Evolutionary conservation across 345 rosid species (phyloP), one percentile per base, ranked within the genome.

Genomic region (Bruguiera sexangula): DNA sequence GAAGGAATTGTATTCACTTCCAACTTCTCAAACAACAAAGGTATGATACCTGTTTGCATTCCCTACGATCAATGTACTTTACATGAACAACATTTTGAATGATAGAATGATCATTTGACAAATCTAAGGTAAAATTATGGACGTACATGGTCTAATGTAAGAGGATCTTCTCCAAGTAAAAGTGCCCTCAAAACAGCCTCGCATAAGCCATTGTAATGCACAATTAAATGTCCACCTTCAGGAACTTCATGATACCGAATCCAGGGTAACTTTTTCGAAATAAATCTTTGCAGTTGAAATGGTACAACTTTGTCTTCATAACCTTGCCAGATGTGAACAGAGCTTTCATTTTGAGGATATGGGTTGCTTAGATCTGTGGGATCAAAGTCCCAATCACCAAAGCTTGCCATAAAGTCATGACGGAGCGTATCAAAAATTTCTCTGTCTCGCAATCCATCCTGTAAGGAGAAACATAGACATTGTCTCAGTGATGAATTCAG

Each of bases 261-360:
- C 97, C 98, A 94, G 2, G 93, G 88, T 29, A 91, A 67, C 79
- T 84, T 87, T 51, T 36, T 67, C 4, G 88, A 79, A 55, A 91
- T 78, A 73, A 66, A 86, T 58, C 97, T 78, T 64, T 88, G 96
- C 30, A 91, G 84, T 75, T 94, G 87, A 73, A 67, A 80, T 2
- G 98, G 93, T 52, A 94, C 93, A 20, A 94, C 88, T 80, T 84
- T 94, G 75, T 94, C 98, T 77, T 89, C 90, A 20, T 69, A 70
- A 27, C 98, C 98, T 79, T 91, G 95, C 97, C 97, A 93, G 63
- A 91, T 84, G 62, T 93, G 92, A 74, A 91, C 90, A 22, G 81
- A 76, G 60, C 80, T 69, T 63, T 66, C 63, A 20, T 79, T 76
- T 48, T 68, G 67, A 56, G 73, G 81, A 60, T 74, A 86, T 24